A percentile compares a stretch with the other conserved stretches of the same genome.
Conservation (phyloP, 2,329 filamentous ascomycete species). For the Nakataea oryzae region DNA sequence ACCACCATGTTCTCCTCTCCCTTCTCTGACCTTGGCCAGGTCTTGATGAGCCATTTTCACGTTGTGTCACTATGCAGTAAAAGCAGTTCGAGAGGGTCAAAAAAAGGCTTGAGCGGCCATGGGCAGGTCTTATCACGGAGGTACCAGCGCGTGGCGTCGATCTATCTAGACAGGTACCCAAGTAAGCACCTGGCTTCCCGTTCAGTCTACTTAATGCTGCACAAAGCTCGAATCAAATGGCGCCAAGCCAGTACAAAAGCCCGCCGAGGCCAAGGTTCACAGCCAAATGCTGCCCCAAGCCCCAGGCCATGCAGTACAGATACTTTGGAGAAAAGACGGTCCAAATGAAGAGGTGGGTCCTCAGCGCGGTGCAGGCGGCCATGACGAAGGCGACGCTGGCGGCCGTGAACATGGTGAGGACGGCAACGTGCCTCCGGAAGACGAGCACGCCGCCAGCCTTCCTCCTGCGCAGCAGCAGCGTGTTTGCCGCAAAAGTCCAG, state of each 20-base stretch:
- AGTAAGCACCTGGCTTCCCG: too few species aligned
- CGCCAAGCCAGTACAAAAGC: conserved; percentile 43
- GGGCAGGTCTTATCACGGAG: neutral
- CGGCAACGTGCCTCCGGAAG: conserved; percentile 42
- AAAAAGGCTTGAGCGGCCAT: neutral
- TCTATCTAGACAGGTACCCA: neutral
- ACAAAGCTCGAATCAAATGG: conserved; percentile 3
- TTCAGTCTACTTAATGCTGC: conserved; percentile 8
- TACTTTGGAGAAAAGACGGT: conserved; percentile 98
- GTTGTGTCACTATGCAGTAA: neutral
- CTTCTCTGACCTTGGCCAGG: too few species aligned
- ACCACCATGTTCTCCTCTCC: too few species aligned
- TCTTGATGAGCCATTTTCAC: too few species aligned
- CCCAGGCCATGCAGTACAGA: conserved; percentile 86
- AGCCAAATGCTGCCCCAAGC: conserved; percentile 65
- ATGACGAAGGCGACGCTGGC: conserved; percentile 64
- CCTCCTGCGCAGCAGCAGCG: conserved; percentile 39
- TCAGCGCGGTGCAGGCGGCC: conserved; percentile 72
- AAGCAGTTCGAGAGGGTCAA: neutral
- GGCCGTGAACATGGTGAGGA: conserved; percentile 63
- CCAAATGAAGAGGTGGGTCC: conserved; percentile 95
- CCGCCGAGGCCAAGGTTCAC: conserved; percentile 58
- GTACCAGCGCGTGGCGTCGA: neutral
- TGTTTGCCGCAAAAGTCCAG: conserved; percentile 62
- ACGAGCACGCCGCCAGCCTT: conserved; percentile 10